Base-by-base conservation (phyloP, 2,329 filamentous ascomycete genomes). In the Ceratocystis cubensis region DNA sequence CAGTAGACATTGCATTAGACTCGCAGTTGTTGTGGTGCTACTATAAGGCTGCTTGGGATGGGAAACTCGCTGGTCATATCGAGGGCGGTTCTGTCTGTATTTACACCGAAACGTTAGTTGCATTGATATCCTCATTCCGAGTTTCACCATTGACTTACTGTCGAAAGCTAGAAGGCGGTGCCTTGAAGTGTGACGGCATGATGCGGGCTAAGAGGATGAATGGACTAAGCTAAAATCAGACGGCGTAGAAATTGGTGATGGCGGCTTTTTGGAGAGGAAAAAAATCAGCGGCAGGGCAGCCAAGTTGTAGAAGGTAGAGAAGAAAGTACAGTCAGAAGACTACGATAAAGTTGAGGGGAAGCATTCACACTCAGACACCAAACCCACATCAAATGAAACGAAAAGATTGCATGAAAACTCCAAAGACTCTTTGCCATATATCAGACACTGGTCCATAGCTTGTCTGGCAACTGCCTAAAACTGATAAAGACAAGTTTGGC, bases 51-150 rank as follows among this genome's bases (percentile, higher is more conserved):
- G 15, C 7, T 33, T 7, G 17, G 20, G 28, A 1, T 8, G 28
- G 53, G 53, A 3, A 59, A 37, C 56, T 59, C 37, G 56, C 56
- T 30, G 17, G 56, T 59, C 56, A 37, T 59, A n/a, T 20, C 56
- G 56, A n/a, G 56, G 56, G 28, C 56, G 25, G 28, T 59, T 59
- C n/a, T 59, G 56, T 4, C 56, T 59, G 48, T 33, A 25, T 17
- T 37, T 15, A 28, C 5, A 59, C 6, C 13, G 37, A 41, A n/a
- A 20, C n/a, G 25, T 59, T 25, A 59, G 56, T 37, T 59, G 5
- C 56, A n/a, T 59, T 59, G 13, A 37, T 30, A 53, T 28, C 8
- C 10, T 33, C 5, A 20, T 37, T 20, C 30, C 17, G 33, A 6
- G 28, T 37, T 41, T 41, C 10, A 41, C 13, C 5, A 7, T 33